Evolutionary conservation across 306 rosid species (phyloP).

Genomic region (Pterocarpus santalinus): DNA sequence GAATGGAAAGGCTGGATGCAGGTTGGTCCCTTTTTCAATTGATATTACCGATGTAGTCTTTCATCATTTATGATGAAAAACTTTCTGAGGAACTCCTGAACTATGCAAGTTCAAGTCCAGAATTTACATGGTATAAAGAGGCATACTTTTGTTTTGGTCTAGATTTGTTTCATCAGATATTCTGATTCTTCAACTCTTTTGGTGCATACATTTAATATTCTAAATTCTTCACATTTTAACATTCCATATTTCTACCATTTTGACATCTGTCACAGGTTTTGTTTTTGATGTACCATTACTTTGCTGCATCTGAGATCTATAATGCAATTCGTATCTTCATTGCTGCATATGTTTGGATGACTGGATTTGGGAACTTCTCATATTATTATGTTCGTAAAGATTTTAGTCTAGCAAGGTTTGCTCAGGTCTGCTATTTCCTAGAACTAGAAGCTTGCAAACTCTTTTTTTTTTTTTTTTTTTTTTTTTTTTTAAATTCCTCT

Average conservation of each 20-base stretch:
- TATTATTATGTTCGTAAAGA: constrained; percentile 95
- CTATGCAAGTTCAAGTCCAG: neutral
- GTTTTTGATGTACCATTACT: constrained; percentile 96
- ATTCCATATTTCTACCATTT: constrained; percentile 40
- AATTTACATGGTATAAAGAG: constrained; percentile 20
- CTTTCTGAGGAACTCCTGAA: neutral
- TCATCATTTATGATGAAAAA: constrained; percentile 33
- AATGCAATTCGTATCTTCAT: constrained; percentile 85
- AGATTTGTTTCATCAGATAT: constrained; percentile 15
- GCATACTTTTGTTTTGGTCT: constrained; percentile 23
- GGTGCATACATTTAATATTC: constrained; percentile 22
- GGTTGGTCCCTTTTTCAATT: constrained; percentile 62
- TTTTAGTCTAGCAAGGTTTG: constrained; percentile 89
- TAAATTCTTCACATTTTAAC: constrained; percentile 26
- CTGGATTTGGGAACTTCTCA: constrained; percentile 97
- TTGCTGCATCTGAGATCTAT: constrained; percentile 86
- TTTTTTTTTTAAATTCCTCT: constrained; percentile 33
- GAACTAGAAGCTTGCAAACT: constrained; percentile 34
- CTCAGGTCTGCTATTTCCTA: constrained; percentile 68
- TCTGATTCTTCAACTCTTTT: constrained; percentile 40
- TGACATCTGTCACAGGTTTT: constrained; percentile 65
- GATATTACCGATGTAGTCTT: constrained; percentile 36
- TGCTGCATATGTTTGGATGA: constrained; percentile 98
- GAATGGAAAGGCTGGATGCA: constrained; percentile 99
- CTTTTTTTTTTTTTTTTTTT: neutral